Percentiles rank a stretch among this genome's conserved stretches.
Evolutionary conservation across 345 rosid genomes (phyloP).

Genomic region (Sonneratia caseolaris): DNA sequence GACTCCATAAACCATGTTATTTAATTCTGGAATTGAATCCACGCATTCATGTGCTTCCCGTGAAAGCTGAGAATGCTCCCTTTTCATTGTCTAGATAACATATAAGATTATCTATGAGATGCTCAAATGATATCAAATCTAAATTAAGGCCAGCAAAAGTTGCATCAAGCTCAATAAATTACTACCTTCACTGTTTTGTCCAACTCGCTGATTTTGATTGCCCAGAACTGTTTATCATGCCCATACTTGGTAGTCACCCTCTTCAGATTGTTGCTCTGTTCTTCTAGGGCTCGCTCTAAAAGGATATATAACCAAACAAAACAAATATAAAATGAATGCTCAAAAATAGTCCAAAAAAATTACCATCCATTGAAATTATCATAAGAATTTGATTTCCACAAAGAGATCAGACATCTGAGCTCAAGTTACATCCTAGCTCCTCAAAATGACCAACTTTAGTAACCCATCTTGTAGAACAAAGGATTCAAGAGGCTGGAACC

Average conservation of each 20-base stretch:
- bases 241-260: constrained; percentile 45
- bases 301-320: neutral
- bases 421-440: neutral
- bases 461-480: neutral
- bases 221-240: constrained; percentile 50
- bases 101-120: constrained; percentile 8
- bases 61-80: constrained; percentile 69
- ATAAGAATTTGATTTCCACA: neutral
- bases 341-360: too few relatives aligned
- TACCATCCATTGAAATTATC: too few relatives aligned
- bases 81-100: constrained; percentile 56
- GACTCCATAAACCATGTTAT: constrained; percentile 76
- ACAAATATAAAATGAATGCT: too few relatives aligned
- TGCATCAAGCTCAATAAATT: constrained; percentile 7
- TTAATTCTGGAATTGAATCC: constrained; percentile 67
- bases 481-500: neutral
- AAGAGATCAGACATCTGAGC: neutral
- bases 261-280: constrained; percentile 57
- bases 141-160: neutral
- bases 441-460: neutral
- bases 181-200: constrained; percentile 59
- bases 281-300: constrained; percentile 59
- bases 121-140: neutral
- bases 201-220: constrained; percentile 33
- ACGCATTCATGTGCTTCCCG: constrained; percentile 73